Evolutionary conservation across 1,284 basidiomycete genomes (phyloP).

Genomic region (Microbotryum intermedium): DNA sequence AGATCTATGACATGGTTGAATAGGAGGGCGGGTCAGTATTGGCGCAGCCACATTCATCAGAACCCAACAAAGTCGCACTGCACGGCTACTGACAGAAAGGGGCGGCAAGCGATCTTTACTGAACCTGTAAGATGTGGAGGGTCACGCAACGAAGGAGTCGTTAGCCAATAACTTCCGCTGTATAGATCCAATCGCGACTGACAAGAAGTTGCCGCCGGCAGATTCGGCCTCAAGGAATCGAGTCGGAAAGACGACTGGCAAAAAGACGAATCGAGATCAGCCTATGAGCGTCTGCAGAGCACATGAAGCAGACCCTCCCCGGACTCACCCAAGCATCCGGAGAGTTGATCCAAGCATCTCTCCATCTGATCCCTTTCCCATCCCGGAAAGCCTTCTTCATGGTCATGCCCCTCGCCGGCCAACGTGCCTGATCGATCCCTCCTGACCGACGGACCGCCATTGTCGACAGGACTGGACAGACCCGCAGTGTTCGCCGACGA

Average conservation of each 20-base stretch:
- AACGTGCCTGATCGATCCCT: conserved; percentile 6
- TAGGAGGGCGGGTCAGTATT: too few species aligned
- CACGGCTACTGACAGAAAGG: neutral
- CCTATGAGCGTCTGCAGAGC: neutral
- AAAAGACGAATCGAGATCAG: conserved; percentile 28
- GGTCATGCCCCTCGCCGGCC: conserved; percentile 26
- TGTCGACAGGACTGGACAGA: neutral
- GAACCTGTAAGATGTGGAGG: neutral
- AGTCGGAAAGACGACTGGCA: conserved; percentile 43
- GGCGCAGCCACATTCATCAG: too few species aligned
- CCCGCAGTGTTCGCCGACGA: too few species aligned
- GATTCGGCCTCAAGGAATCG: conserved; percentile 34
- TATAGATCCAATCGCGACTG: neutral
- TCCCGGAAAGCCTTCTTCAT: conserved; percentile 46
- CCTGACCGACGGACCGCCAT: neutral
- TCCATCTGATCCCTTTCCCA: conserved; percentile 84
- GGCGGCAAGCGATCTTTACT: conserved; percentile 11
- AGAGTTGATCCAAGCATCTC: conserved; percentile 58
- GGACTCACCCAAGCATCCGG: conserved; percentile 70
- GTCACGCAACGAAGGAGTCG: too few species aligned
- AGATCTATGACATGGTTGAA: conserved; percentile 12
- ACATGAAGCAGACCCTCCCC: neutral
- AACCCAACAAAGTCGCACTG: neutral
- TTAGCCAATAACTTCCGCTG: neutral
- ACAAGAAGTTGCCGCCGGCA: conserved; percentile 50